Percentiles rank a stretch among this genome's conserved stretches.
Evolutionary conservation across 169 alveolate species (phyloP).

Genomic region (Plasmodium adleri): DNA sequence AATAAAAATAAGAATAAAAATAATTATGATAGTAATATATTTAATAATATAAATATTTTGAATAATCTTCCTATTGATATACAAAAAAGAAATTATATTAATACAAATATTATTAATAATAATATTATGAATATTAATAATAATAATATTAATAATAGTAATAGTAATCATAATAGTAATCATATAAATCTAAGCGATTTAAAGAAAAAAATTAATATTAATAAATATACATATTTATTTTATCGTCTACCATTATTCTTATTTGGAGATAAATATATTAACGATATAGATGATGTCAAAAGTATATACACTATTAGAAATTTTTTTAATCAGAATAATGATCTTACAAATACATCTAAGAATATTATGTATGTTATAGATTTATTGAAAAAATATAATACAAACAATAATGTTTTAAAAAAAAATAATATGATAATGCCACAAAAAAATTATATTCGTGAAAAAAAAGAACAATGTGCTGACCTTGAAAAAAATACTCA

Average conservation of each 20-base stretch:
- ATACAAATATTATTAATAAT: background rate
- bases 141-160: slow-evolving; percentile 2
- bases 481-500: background rate
- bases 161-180: slow-evolving; percentile 2
- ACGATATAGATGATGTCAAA: slow-evolving; percentile 29
- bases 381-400: slow-evolving; percentile 9
- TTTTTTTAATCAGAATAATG: slow-evolving; percentile 8
- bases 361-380: slow-evolving; percentile 31
- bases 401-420: slow-evolving; percentile 14
- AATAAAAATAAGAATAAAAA: background rate
- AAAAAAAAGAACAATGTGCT: slow-evolving; percentile 1
- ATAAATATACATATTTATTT: slow-evolving; percentile 39
- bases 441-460: background rate
- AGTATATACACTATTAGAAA: slow-evolving; percentile 9
- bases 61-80: slow-evolving; percentile 20
- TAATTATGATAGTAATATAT: no score
- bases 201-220: slow-evolving; percentile 39
- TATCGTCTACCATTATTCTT: slow-evolving; percentile 40
- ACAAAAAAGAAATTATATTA: slow-evolving; percentile 4
- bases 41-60: slow-evolving; percentile 17
- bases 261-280: slow-evolving; percentile 37
- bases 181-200: slow-evolving; percentile 9
- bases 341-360: slow-evolving; percentile 4
- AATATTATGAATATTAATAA: background rate
- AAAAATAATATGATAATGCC: background rate